A percentile compares a stretch with the other conserved stretches of the same genome.
phyloP scores from a whole-genome alignment of 345 rosid genomes.

The Anacardium occidentale region DNA sequence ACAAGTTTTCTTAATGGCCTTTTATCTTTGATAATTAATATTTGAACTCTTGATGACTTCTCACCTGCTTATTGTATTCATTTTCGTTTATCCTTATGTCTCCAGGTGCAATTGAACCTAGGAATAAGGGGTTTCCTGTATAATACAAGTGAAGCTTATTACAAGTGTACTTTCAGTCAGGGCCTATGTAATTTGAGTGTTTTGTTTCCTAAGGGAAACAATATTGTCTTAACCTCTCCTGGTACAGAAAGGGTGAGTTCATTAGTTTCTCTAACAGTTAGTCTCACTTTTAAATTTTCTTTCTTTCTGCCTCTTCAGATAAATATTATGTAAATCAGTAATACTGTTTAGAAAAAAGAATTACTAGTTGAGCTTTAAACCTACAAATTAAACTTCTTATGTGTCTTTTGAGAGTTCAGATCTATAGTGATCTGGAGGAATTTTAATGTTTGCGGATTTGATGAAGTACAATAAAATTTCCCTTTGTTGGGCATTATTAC shows the following conservation, averaged over 20 bases:
- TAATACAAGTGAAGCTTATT: constrained; percentile 75
- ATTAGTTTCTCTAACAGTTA: neutral
- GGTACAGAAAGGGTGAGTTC: constrained; percentile 53
- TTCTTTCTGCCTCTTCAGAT: neutral
- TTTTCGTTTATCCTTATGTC: constrained; percentile 19
- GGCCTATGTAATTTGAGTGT: constrained; percentile 54
- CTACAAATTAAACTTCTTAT: too few species aligned
- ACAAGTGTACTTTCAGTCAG: constrained; percentile 59
- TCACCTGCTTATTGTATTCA: constrained; percentile 7
- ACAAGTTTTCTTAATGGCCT: neutral
- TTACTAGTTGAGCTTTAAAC: too few species aligned
- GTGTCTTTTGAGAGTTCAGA: too few species aligned
- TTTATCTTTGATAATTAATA: neutral
- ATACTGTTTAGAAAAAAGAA: constrained; percentile 1
- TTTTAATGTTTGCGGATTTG: neutral
- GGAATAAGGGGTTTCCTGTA: constrained; percentile 55
- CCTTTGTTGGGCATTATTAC: neutral
- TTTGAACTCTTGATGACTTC: constrained; percentile 1
- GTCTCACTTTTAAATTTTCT: neutral
- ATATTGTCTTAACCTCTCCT: constrained; percentile 71
- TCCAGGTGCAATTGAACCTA: constrained; percentile 68
- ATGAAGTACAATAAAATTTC: neutral
- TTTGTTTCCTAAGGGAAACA: constrained; percentile 61
- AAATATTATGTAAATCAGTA: neutral
- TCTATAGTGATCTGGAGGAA: too few species aligned